Evolutionary conservation across 1,284 basidiomycete species (phyloP).

Genomic region (Marasmius fiardii): DNA sequence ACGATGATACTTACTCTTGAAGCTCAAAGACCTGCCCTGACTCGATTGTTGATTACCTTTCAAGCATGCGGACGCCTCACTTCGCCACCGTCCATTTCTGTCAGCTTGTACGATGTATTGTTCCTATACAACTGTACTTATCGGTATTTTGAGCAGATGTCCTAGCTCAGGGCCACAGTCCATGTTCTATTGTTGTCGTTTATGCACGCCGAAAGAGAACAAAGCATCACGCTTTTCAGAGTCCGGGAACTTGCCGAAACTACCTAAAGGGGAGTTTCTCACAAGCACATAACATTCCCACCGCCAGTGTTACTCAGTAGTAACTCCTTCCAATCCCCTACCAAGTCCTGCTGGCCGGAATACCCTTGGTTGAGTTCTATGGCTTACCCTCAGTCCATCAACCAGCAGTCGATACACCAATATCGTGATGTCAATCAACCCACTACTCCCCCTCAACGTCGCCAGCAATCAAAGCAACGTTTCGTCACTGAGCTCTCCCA

Average conservation of each 20-base stretch:
- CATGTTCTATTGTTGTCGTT: no score
- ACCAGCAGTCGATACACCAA: constrained; percentile 30
- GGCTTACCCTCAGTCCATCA: constrained; percentile 38
- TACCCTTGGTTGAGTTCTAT: constrained; percentile 17
- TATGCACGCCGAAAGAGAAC: no score
- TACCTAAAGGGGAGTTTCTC: background rate
- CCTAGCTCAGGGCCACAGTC: no score
- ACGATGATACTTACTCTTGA: no score
- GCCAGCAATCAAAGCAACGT: constrained; percentile 45
- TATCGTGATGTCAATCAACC: constrained; percentile 27
- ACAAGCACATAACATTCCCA: background rate
- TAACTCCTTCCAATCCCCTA: constrained; percentile 3
- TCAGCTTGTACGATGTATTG: no score
- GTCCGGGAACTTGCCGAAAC: background rate
- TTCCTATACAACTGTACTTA: no score
- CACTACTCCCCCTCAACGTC: constrained; percentile 19
- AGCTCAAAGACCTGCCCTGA: no score
- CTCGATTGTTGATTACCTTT: no score
- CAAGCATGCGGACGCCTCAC: no score
- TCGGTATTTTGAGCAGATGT: no score
- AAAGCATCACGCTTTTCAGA: no score
- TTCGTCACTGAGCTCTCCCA: constrained; percentile 69
- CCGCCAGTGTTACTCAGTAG: background rate
- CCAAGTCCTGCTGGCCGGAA: constrained; percentile 12
- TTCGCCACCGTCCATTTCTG: no score